These are phyloP conservation scores for Talaromyces rugulosus DNA, from an alignment of 2,329 filamentous ascomycete species.

Conservation along the genomic window DNA sequence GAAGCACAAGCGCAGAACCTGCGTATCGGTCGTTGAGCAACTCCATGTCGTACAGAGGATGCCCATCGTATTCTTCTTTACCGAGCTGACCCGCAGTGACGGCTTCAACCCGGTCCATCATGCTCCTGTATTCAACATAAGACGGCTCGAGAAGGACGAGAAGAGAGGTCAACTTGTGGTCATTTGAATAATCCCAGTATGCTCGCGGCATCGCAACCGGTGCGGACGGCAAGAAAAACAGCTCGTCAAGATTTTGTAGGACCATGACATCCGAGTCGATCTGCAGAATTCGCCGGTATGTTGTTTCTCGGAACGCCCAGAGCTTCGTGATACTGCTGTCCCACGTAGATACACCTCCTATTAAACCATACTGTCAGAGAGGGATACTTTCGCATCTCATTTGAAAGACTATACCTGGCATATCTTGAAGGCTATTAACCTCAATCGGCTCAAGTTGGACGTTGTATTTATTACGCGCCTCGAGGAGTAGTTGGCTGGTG, in stretches of 20 bases:
- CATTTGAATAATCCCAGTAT: conserved; percentile 61
- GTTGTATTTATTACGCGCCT: conserved; percentile 48
- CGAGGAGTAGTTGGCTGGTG: conserved; percentile 43
- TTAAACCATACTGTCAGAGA: conserved; percentile 1
- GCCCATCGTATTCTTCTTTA: conserved; percentile 12
- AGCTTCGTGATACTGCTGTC: conserved; percentile 64
- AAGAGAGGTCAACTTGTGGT: conserved; percentile 55
- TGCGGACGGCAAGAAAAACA: conserved; percentile 62
- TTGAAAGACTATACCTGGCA: neutral
- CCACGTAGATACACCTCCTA: conserved; percentile 47
- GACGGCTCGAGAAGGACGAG: conserved; percentile 61
- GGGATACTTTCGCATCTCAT: neutral
- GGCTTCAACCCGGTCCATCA: conserved; percentile 24
- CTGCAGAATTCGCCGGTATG: conserved; percentile 56
- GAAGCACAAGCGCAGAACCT: conserved; percentile 56
- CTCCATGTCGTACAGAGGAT: conserved; percentile 60
- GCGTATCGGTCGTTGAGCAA: conserved; percentile 61
- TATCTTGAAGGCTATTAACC: conserved; percentile 4
- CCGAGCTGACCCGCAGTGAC: conserved; percentile 26
- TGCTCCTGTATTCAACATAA: conserved; percentile 39
- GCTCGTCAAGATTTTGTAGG: conserved; percentile 62
- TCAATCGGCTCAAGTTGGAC: conserved; percentile 47
- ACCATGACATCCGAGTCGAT: conserved; percentile 63
- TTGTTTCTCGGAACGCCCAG: conserved; percentile 62
- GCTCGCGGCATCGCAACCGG: conserved; percentile 66